Conservation (phyloP, 768 basidiomycete genomes). For the Boletus subcaerulescens region DNA sequence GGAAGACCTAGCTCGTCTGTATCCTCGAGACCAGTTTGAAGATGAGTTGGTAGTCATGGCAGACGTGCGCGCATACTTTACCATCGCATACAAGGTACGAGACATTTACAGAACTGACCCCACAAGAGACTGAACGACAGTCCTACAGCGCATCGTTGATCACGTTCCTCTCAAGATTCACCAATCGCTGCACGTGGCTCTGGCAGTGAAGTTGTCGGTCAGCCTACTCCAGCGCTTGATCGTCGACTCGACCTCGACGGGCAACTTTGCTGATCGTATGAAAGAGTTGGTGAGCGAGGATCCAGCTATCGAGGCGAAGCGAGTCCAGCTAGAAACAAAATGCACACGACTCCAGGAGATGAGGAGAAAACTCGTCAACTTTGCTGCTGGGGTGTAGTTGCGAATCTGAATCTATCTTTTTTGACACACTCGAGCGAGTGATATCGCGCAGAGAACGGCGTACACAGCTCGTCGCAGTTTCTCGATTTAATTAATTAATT, state of each 20-base stretch:
- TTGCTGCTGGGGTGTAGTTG: constrained; percentile 10
- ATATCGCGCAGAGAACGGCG: no score
- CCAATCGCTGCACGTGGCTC: constrained; percentile 39
- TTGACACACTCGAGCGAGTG: not conserved
- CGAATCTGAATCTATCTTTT: not conserved
- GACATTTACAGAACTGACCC: not conserved
- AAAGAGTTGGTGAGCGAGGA: constrained; percentile 47
- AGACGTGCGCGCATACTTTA: constrained; percentile 53
- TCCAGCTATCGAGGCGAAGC: constrained; percentile 32
- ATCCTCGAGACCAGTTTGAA: constrained; percentile 28
- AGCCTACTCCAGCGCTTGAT: constrained; percentile 37
- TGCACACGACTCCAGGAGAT: constrained; percentile 40
- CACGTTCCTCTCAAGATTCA: constrained; percentile 50
- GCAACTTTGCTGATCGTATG: constrained; percentile 31
- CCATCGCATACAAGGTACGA: constrained; percentile 50
- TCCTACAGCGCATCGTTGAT: constrained; percentile 51
- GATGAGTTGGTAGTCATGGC: constrained; percentile 53
- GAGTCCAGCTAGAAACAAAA: constrained; percentile 34
- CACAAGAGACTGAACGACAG: not conserved
- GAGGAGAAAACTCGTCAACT: constrained; percentile 33
- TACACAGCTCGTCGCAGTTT: no score
- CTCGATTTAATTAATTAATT: no score
- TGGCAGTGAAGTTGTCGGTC: constrained; percentile 35
- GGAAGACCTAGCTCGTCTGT: constrained; percentile 28
- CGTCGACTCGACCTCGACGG: constrained; percentile 8